These are phyloP conservation scores for Phytophthora podocarpi DNA, from an alignment of 352 stramenopile genomes.

Conservation along the genomic window DNA sequence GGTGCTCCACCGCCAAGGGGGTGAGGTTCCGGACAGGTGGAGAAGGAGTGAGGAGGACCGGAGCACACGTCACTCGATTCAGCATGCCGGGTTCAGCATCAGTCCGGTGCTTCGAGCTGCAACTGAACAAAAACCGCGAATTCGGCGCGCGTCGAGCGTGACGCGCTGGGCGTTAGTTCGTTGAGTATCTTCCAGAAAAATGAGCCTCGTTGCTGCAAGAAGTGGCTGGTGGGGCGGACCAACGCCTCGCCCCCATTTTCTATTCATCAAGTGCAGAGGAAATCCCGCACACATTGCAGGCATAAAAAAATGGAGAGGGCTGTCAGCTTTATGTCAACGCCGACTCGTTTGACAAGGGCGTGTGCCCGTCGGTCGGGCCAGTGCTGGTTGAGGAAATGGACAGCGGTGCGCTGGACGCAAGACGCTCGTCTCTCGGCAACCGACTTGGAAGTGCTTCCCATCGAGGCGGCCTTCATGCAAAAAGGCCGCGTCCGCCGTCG, in stretches of 20 bases:
- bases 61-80: slow-evolving; percentile 35
- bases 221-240: slow-evolving; percentile 26
- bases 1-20: background rate
- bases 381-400: slow-evolving; percentile 30
- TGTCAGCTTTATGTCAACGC: slow-evolving; percentile 29
- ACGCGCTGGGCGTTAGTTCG: slow-evolving; percentile 11
- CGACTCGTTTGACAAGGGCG: slow-evolving; percentile 26
- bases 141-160: slow-evolving; percentile 3
- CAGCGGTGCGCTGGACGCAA: slow-evolving; percentile 35
- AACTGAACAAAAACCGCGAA: slow-evolving; percentile 37
- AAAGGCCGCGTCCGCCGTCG: slow-evolving; percentile 3
- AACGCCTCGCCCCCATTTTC: background rate
- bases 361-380: slow-evolving; percentile 19
- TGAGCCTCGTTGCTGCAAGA: slow-evolving; percentile 28
- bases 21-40: slow-evolving; percentile 36
- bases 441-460: background rate
- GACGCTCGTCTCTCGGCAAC: slow-evolving; percentile 13
- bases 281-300: background rate
- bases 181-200: slow-evolving; percentile 29
- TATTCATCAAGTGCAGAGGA: background rate
- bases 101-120: slow-evolving; percentile 40
- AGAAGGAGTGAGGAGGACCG: slow-evolving; percentile 9
- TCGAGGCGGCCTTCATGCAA: background rate
- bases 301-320: background rate
- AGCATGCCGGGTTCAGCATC: slow-evolving; percentile 43